These are phyloP conservation scores for Kurtzmaniella natalensis DNA, from an alignment of 1,139 yeast species.

Conservation along the genomic window DNA sequence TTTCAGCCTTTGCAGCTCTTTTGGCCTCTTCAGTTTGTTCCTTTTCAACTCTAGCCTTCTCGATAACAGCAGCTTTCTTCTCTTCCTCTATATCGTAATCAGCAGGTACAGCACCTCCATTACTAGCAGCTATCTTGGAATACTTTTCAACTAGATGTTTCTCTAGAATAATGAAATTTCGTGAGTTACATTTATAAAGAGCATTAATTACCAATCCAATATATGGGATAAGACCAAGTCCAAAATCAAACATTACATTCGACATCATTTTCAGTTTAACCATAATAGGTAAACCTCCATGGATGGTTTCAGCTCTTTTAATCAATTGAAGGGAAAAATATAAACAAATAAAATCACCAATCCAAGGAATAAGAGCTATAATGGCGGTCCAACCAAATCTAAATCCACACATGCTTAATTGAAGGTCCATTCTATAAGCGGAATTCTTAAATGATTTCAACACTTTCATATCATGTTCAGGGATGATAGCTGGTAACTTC, in stretches of 20 bases:
- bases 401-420: conserved; percentile 58
- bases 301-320: conserved; percentile 47
- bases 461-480: conserved; percentile 48
- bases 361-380: conserved; percentile 63
- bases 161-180: conserved; percentile 66
- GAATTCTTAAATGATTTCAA: conserved; percentile 52
- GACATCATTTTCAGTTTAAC: conserved; percentile 51
- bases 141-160: conserved; percentile 47
- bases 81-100: no score
- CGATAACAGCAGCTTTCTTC: no score
- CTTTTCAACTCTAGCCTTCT: no score
- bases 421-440: conserved; percentile 64
- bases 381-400: conserved; percentile 72
- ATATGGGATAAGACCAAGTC: conserved; percentile 66
- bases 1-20: no score
- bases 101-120: neutral
- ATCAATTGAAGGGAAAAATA: conserved; percentile 49
- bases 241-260: conserved; percentile 62
- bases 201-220: conserved; percentile 69
- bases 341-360: conserved; percentile 53
- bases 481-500: conserved; percentile 51
- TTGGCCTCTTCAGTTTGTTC: no score
- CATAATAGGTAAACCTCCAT: conserved; percentile 59
- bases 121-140: conserved; percentile 8
- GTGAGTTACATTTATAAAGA: conserved; percentile 67